Conservation (phyloP, 2,329 filamentous ascomycete genomes). For the Aureobasidium mangrovei region DNA sequence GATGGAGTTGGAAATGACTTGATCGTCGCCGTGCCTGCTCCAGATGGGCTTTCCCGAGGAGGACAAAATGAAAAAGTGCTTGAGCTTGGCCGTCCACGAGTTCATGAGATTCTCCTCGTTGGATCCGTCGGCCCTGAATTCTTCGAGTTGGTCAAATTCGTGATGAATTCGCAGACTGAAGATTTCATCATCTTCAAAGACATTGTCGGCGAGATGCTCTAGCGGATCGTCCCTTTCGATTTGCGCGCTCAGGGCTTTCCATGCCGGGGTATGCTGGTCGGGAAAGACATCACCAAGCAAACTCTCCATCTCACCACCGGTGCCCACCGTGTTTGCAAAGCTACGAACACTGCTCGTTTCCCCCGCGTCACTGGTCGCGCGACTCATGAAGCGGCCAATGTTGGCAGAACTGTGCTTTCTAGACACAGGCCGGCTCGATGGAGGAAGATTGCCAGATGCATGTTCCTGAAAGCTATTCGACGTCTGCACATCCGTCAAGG, state of each 20-base stretch:
- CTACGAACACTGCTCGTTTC: slow-evolving; percentile 60
- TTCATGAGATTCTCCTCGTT: slow-evolving; percentile 53
- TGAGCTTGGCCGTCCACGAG: slow-evolving; percentile 84
- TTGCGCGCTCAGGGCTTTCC: slow-evolving; percentile 58
- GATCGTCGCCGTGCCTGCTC: slow-evolving; percentile 85
- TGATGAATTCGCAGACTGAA: slow-evolving; percentile 58
- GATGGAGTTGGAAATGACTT: slow-evolving; percentile 85
- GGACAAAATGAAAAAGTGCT: slow-evolving; percentile 94
- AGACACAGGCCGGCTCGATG: slow-evolving; percentile 27
- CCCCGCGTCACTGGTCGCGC: slow-evolving; percentile 47
- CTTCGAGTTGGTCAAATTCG: slow-evolving; percentile 71
- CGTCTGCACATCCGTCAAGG: slow-evolving; percentile 70
- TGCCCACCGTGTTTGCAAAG: slow-evolving; percentile 54
- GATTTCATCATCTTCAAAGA: slow-evolving; percentile 43
- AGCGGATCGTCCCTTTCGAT: slow-evolving; percentile 37
- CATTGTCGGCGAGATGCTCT: slow-evolving; percentile 28
- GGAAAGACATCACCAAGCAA: slow-evolving; percentile 63
- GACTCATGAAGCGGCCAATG: slow-evolving; percentile 35
- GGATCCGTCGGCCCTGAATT: slow-evolving; percentile 43
- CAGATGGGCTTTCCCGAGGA: slow-evolving; percentile 96
- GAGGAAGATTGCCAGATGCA: slow-evolving; percentile 20
- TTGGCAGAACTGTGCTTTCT: slow-evolving; percentile 32
- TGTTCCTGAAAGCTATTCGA: slow-evolving; percentile 56
- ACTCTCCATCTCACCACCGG: slow-evolving; percentile 67
- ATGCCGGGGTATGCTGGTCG: slow-evolving; percentile 57